Base-by-base conservation (phyloP, 352 stramenopile genomes). In the Globisporangium cystogenes region DNA sequence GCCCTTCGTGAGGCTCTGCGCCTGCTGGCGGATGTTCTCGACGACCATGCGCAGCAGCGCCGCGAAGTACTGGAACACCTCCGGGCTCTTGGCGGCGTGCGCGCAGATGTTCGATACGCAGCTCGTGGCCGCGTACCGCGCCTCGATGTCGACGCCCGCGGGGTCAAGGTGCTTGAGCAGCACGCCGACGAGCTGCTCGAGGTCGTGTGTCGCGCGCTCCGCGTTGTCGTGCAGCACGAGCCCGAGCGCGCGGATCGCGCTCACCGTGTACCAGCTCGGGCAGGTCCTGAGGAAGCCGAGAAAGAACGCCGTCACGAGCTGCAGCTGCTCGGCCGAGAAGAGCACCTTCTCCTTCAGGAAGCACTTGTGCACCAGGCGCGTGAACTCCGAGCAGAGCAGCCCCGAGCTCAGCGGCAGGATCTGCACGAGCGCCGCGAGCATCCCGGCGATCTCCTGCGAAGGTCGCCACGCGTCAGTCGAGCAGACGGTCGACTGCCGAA, bases 21-120 rank as follows among this genome's bases (percentile, higher is more conserved):
- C 68, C 55, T 95, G 84, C 55, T 93, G 80, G 5, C 82, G 74
- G 48, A 93, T 89, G 54, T 95, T 95, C 60, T 95, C 84, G 37
- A 90, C 76, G 45, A 91, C 77, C 65, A 91, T 88, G 16, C 76
- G 79, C 59, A 92, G 53, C 67, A 95, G 70, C 59, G 71, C 65
- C 42, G 74, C 63, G 74, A 90, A 88, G 61, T 79, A 83, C 36
- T 73, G 68, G 51, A 86, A 74, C 35, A 87, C 72, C 47, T 86
- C 70, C 1, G 84, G 74, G 29, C 79, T 84, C 60, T 87, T 85
- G n/a, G 70, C 71, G 0, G 76, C 70, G 26, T 87, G 78, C 1
- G 70, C 70, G 57, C 76, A 90, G 45, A 95, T 87, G 45, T 83
- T 87, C 20, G 82, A 86, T 27, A 92, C 76, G 55, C 82, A 92